phyloP scores from a whole-genome alignment of 306 rosid genomes.

The Quillaja saponaria region DNA sequence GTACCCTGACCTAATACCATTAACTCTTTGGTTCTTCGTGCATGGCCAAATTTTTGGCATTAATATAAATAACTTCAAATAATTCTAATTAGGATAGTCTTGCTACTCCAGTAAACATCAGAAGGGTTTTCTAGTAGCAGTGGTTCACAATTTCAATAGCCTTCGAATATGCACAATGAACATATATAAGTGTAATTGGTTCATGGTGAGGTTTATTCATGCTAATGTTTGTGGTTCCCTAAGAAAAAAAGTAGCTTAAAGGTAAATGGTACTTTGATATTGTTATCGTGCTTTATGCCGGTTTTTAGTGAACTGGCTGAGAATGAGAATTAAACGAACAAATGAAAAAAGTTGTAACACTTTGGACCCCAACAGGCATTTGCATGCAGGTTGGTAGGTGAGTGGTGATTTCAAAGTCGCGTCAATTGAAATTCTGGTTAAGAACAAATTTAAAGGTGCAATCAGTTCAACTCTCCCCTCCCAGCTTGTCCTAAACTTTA shows the following conservation, averaged over 20 bases:
- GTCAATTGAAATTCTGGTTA: too few species aligned
- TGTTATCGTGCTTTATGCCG: too few species aligned
- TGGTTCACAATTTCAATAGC: background rate
- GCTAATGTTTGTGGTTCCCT: conserved; percentile 5
- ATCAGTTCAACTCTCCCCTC: background rate
- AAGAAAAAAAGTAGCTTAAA: background rate
- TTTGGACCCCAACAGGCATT: conserved; percentile 7
- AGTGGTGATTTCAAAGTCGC: conserved; percentile 5
- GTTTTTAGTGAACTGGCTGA: background rate
- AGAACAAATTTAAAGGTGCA: conserved; percentile 3
- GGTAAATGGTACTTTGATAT: background rate
- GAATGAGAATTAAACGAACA: conserved; percentile 8
- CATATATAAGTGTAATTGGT: conserved; percentile 4
- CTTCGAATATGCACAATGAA: conserved; percentile 6
- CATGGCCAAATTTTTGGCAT: conserved; percentile 6
- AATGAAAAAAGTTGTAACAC: conserved; percentile 10
- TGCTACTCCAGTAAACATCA: background rate
- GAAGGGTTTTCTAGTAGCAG: too few species aligned
- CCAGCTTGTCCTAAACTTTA: conserved; percentile 10
- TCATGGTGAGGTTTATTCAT: conserved; percentile 9
- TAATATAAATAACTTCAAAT: conserved; percentile 8
- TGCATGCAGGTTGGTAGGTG: conserved; percentile 1
- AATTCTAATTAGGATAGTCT: conserved; percentile 1
- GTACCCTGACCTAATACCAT: background rate
- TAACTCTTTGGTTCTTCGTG: background rate